A percentile compares a stretch with the other conserved stretches of the same genome.
Conservation (phyloP, 73 alveolate species). For the Paramecium biaurelia region DNA sequence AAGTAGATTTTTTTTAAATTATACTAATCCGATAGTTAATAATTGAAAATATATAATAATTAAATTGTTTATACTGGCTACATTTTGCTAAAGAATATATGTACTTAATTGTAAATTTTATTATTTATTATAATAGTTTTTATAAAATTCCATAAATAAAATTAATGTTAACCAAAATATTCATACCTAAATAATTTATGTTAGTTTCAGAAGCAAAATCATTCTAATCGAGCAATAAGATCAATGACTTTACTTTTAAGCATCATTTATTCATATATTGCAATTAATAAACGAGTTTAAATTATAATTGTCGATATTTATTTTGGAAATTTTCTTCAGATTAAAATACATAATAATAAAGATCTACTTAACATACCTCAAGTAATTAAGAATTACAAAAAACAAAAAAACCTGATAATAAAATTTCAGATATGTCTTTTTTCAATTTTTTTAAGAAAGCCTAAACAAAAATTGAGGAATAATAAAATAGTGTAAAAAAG, state of each 20-base stretch:
- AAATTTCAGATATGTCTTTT: neutral
- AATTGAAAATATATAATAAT: no score
- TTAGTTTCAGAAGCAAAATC: neutral
- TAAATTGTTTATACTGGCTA: no score
- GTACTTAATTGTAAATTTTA: no score
- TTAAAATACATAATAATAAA: neutral
- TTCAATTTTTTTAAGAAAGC: neutral
- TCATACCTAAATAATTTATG: neutral
- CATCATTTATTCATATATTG: neutral
- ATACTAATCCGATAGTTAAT: no score
- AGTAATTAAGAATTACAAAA: neutral
- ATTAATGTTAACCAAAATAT: neutral
- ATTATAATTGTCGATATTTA: neutral
- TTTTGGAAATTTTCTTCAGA: neutral
- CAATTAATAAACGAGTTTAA: neutral
- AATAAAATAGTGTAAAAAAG: neutral
- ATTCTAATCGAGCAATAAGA: neutral
- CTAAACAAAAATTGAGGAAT: neutral
- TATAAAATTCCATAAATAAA: neutral
- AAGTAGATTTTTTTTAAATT: no score
- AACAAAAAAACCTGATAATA: neutral
- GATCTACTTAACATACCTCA: neutral
- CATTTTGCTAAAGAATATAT: no score
- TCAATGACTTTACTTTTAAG: neutral
- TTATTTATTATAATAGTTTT: no score